phyloP scores from a whole-genome alignment of 192 early-diverging fungal species.

The Rhizoclosmatium sp. region DNA sequence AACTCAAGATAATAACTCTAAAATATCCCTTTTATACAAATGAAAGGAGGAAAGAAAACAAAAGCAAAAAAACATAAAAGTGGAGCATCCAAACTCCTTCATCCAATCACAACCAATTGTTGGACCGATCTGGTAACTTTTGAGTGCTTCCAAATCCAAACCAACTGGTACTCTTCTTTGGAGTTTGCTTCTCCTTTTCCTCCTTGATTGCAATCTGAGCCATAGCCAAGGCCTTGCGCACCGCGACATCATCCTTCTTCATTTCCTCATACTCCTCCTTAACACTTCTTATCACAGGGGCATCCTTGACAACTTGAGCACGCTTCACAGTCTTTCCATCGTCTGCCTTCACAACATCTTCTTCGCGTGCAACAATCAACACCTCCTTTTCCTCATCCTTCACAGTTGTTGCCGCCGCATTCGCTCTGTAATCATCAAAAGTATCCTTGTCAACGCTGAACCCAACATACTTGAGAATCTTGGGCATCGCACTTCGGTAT shows the following conservation, averaged over 20 bases:
- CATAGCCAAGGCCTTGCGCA: neutral
- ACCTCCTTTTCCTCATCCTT: neutral
- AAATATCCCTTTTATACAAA: no score
- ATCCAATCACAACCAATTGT: neutral
- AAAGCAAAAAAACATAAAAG: no score
- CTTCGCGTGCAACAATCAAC: neutral
- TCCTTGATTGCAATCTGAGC: neutral
- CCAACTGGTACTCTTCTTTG: neutral
- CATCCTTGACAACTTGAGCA: neutral
- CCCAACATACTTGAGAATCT: slow-evolving; percentile 78
- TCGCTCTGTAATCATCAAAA: slow-evolving; percentile 60
- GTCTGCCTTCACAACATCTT: neutral
- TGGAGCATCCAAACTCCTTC: no score
- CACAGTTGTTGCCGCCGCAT: neutral
- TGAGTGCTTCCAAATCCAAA: neutral
- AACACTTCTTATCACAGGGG: neutral
- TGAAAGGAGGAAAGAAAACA: no score
- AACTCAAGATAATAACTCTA: no score
- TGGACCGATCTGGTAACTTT: neutral
- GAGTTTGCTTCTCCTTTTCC: neutral
- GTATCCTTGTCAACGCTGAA: slow-evolving; percentile 75
- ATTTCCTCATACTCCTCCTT: neutral
- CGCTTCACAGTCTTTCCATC: neutral
- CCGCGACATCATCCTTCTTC: neutral
- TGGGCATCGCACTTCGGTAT: slow-evolving; percentile 80